phyloP scores from a whole-genome alignment of 2,329 filamentous ascomycete genomes.

The Penicillium sp. region DNA sequence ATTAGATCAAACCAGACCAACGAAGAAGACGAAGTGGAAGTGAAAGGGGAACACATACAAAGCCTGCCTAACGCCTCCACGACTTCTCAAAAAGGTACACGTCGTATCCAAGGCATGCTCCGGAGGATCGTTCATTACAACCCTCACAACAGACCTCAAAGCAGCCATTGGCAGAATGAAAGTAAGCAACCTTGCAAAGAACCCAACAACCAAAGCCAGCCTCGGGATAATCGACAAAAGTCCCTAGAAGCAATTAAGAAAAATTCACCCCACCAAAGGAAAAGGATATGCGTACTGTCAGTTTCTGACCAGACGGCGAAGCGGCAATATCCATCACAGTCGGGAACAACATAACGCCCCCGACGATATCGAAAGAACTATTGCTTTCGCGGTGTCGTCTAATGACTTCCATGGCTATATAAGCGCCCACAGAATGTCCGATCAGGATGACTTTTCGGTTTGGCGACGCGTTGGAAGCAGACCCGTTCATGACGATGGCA shows the following conservation, averaged over 20 bases:
- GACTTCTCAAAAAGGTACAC: conserved; percentile 50
- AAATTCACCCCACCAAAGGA: neutral
- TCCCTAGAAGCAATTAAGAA: conserved; percentile 15
- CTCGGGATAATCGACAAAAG: conserved; percentile 37
- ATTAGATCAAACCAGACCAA: neutral
- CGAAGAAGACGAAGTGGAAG: neutral
- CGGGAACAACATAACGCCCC: conserved; percentile 68
- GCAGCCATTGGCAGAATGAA: conserved; percentile 41
- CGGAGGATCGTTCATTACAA: conserved; percentile 41
- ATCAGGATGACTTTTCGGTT: conserved; percentile 58
- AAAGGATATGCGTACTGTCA: conserved; percentile 36
- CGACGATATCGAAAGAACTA: conserved; percentile 38
- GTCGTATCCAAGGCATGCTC: conserved; percentile 49
- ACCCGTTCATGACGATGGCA: conserved; percentile 33
- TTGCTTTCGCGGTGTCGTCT: conserved; percentile 51
- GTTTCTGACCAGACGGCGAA: conserved; percentile 58
- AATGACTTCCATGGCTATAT: conserved; percentile 68
- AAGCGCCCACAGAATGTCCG: conserved; percentile 72
- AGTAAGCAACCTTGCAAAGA: conserved; percentile 45
- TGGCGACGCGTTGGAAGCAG: neutral
- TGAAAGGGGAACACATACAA: conserved; percentile 38
- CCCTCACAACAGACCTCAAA: conserved; percentile 43
- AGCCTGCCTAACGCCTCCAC: conserved; percentile 53
- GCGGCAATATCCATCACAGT: conserved; percentile 69
- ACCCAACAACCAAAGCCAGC: conserved; percentile 35